Evolutionary conservation across 2,329 filamentous ascomycete genomes (phyloP), one percentile per base, ranked within the genome.

Genomic region (Epichloe baconii): DNA sequence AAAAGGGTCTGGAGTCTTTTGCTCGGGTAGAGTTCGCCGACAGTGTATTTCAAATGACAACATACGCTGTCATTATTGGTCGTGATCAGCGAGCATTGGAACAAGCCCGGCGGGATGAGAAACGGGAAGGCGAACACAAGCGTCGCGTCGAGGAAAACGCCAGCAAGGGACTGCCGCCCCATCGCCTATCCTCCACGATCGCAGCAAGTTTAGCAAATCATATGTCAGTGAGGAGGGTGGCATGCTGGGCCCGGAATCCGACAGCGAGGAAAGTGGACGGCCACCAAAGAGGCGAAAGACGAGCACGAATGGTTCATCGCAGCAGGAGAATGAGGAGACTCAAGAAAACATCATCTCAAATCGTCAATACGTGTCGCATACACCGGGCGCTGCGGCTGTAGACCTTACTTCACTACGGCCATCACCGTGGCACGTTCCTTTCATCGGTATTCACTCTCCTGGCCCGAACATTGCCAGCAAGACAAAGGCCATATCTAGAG

Each of bases 41-140:
- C 69, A 84, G 85, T 61, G 77, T 82, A 51, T 89, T 86, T 64
- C 85, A 86, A 66, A 85, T 90, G 80, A 87, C 82, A 48, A 88
- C 84, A 1, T 83, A 83, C 58, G 75, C 79, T 49, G 77, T 89
- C 58, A 78, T 86, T 52, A 79, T 90, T 31, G 85, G 85, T 50
- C 82, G 86, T 54, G 85, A 89, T 64, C 74, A 82, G 59, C 68
- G 73, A 49, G 80, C 80, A 10, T 66, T 80, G 56, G 68, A 74
- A 50, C 73, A 78, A 57, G 79, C 78, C 21, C 71, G 73, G 44
- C 69, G 69, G 51, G 73, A 79, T 53, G 73, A 77, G 60, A 73
- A 68, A 54, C 69, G 72, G 36, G 66, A 68, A 36, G 70, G 73
- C 40, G 68, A 71, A 48, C 71, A 75, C 55, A 66, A 67, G 54